These are phyloP conservation scores for Citrus hindsii DNA, from an alignment of 345 rosid species.

Conservation along the genomic window DNA sequence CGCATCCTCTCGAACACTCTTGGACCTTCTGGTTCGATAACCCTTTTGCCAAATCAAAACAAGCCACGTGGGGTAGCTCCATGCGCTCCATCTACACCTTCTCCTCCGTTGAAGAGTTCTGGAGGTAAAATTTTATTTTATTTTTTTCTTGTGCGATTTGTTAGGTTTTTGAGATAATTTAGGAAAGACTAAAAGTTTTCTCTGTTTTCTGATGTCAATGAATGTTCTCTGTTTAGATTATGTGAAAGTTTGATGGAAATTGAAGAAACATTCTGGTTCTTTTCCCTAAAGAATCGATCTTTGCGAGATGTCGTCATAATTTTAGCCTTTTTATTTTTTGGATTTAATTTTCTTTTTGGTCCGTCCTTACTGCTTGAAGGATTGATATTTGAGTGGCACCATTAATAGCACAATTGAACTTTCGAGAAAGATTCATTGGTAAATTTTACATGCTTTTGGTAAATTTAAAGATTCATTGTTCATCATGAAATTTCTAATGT, in stretches of 20 bases:
- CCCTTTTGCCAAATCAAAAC: conserved; percentile 53
- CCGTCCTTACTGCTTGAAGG: background rate
- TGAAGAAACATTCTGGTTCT: background rate
- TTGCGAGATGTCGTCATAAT: background rate
- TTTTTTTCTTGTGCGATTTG: background rate
- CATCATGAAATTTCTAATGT: background rate
- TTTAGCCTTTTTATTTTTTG: background rate
- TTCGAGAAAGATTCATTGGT: no score
- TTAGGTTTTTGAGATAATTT: background rate
- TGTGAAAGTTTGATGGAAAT: background rate
- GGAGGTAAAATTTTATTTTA: conserved; percentile 47
- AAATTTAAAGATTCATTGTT: background rate
- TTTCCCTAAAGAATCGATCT: background rate
- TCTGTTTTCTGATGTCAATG: background rate
- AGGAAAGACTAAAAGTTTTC: no score
- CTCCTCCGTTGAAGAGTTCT: conserved; percentile 70
- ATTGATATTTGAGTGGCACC: background rate
- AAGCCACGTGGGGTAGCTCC: conserved; percentile 69
- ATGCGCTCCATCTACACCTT: conserved; percentile 71
- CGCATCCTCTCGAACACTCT: conserved; percentile 69
- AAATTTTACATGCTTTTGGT: background rate
- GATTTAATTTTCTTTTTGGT: background rate
- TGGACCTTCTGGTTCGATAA: conserved; percentile 98
- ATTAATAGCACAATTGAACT: background rate
- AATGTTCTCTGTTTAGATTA: background rate